Conservation (phyloP, 345 rosid genomes). For the Eucalyptus coolabah region DNA sequence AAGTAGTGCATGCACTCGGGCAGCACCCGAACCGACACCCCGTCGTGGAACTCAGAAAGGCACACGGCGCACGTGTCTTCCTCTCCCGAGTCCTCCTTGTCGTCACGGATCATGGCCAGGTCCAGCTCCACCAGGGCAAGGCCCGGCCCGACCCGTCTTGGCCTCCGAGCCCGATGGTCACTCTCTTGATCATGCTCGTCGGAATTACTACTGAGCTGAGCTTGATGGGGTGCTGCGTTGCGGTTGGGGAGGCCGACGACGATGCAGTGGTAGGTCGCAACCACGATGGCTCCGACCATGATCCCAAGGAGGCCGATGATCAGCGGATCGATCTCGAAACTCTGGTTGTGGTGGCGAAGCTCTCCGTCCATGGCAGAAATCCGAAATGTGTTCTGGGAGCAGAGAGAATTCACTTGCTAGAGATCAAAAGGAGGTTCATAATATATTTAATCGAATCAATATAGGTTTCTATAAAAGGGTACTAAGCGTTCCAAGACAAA, state of each 20-base stretch:
- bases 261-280: slow-evolving; percentile 22
- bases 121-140: background rate
- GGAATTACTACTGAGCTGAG: background rate
- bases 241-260: background rate
- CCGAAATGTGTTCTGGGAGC: background rate
- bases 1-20: slow-evolving; percentile 34
- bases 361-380: slow-evolving; percentile 6
- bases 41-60: slow-evolving; percentile 25
- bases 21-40: slow-evolving; percentile 24
- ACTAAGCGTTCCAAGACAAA: background rate
- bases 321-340: background rate
- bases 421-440: background rate
- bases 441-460: background rate
- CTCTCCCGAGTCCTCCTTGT: background rate
- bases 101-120: background rate
- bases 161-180: background rate
- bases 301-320: slow-evolving; percentile 24
- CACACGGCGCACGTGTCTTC: slow-evolving; percentile 38
- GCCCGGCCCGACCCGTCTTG: background rate
- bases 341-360: background rate
- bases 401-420: background rate
- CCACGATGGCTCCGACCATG: slow-evolving; percentile 21
- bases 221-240: background rate
- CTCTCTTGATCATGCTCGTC: background rate
- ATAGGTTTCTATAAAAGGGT: background rate